Base-by-base conservation (phyloP, 73 alveolate genomes). In the Tetrahymena elliotti region DNA sequence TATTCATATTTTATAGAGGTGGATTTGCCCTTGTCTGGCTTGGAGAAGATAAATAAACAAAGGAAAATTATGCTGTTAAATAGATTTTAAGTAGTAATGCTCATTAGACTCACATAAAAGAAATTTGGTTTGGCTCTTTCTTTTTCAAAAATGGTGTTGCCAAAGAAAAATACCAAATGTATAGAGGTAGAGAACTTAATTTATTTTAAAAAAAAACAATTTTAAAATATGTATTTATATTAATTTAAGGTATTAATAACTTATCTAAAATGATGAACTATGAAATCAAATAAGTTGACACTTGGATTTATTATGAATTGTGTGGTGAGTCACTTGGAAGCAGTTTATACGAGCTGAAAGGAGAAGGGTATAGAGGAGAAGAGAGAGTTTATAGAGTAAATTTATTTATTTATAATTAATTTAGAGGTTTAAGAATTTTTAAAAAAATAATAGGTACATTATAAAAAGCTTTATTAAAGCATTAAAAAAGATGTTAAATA, bases 271-370 rank as follows among this genome's bases (percentile, higher is more conserved):
- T 94, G 41, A 37, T 94, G 34, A 38, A 93, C 8, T 94, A 84
- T 92, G 96, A 94, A 22, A 94, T 94, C 2, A 84, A 94, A 94
- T 84, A 84, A 33, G 31, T 84, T 84, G 96, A 94, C 84, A 94
- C 96, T 20, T 94, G 96, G 96, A 88, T 94, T 20, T 94, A 84
- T 52, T 94, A 94, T 38, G 96, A 94, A 27, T 35, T 94, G 6
- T 94, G 96, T 88, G 96, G 96, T 4, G 96, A 94, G 11, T 84
- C 95, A 41, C 82, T 94, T 15, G 96, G 96, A 33, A 94, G 93
- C 27, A 92, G 93, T 27, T 93, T 94, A 10, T 94, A 94, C 84
- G 96, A 94, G 47, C 84, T 94, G n/a, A 39, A 92, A 38, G 96
- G 96, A 39, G 94, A 94, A 47, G 84, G 83, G 35, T 40, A 68